Base-by-base conservation (phyloP, 2,329 filamentous ascomycete species). In the Fusarium equiseti region DNA sequence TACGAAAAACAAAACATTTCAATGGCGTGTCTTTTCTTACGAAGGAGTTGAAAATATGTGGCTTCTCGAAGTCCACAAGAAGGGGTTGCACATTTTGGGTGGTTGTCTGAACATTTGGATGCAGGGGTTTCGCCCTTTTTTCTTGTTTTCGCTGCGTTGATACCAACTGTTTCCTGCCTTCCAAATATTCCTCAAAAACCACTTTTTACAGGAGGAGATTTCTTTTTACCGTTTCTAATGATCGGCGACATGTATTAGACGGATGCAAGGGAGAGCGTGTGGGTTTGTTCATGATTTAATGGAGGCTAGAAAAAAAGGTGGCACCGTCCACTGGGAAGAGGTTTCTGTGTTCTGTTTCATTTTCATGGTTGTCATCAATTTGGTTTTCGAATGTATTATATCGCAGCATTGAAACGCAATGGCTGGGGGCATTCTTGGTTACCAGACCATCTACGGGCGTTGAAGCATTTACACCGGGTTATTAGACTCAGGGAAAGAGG, bases 101-200 rank as follows among this genome's bases (percentile, higher is more conserved):
- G 72, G 73, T 59, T 75, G 64, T 75, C 57, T 75, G 68, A 75
- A 66, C 51, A 70, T 59, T 59, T 26, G 68, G 62, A 46, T 58
- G 64, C 72, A 65, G 51, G 61, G 68, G 70, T 53, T 50, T 70
- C 57, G 52, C 54, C 64, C 61, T 69, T 49, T 48, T 49, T 62
- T 57, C 35, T 54, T 46, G 20, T 31, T 58, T 61, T 45, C 45
- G 54, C 51, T 57, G 42, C 50, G 53, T 70, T 75, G 71, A 74
- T 74, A 73, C 70, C 68, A 70, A 72, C 59, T 48, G 62, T 66
- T 52, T 64, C 35, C 22, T 55, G 54, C 60, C 18, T 44, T 35
- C 53, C 55, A 38, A 20, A 45, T 35, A 46, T 52, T 48, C 57
- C n/a, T 60, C 48, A 18, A 12, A 43, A 22, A 40, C 26, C 49